Evolutionary conservation across 1,284 basidiomycete species (phyloP).

Genomic region (Hemileia vastatrix): DNA sequence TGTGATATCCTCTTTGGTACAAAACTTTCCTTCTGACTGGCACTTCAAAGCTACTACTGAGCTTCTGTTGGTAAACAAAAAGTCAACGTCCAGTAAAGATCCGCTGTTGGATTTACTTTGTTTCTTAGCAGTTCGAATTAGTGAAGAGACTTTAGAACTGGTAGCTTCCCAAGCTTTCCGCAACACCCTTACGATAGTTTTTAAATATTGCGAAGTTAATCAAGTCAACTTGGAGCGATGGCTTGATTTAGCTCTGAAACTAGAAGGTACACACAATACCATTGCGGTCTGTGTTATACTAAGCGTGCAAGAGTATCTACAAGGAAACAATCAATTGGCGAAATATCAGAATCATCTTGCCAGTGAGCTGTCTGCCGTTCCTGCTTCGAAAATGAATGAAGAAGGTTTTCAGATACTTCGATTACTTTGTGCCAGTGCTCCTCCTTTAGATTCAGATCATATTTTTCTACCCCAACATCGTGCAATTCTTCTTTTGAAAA

Average conservation of each 20-base stretch:
- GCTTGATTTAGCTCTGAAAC: slow-evolving; percentile 57
- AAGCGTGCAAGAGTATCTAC: slow-evolving; percentile 55
- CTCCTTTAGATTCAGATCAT: slow-evolving; percentile 64
- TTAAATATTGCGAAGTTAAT: slow-evolving; percentile 53
- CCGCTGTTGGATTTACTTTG: slow-evolving; percentile 25
- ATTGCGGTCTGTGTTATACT: slow-evolving; percentile 54
- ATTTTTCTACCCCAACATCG: slow-evolving; percentile 79
- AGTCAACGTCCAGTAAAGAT: slow-evolving; percentile 4
- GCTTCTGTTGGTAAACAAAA: slow-evolving; percentile 9
- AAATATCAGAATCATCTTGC: slow-evolving; percentile 83
- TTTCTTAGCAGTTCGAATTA: slow-evolving; percentile 24
- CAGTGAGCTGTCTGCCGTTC: slow-evolving; percentile 62
- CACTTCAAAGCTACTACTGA: slow-evolving; percentile 20
- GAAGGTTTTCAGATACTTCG: slow-evolving; percentile 63
- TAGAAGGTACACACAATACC: slow-evolving; percentile 63
- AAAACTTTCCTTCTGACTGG: slow-evolving; percentile 11
- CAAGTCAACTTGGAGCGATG: slow-evolving; percentile 63
- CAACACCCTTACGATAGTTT: slow-evolving; percentile 54
- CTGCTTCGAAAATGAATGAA: slow-evolving; percentile 55
- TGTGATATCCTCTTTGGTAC: slow-evolving; percentile 14
- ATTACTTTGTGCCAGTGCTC: slow-evolving; percentile 65
- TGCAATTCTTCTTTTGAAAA: slow-evolving; percentile 79
- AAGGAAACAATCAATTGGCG: slow-evolving; percentile 64
- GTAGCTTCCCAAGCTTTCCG: slow-evolving; percentile 55
- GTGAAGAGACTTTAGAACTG: slow-evolving; percentile 41